Evolutionary conservation across 768 basidiomycete genomes (phyloP).

Genomic region (Roridomyces roridus): DNA sequence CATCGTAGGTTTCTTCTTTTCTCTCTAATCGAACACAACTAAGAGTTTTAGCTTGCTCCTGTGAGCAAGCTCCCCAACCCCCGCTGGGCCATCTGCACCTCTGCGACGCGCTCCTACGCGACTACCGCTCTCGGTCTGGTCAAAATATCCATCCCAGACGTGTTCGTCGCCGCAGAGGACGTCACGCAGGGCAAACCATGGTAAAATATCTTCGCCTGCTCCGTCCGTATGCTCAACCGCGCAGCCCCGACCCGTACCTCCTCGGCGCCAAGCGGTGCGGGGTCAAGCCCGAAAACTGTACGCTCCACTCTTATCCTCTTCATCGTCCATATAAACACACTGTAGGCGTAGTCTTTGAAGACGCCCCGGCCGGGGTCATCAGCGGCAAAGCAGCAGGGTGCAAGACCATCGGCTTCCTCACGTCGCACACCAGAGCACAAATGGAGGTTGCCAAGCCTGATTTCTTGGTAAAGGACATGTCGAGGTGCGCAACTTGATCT

Average conservation of each 20-base stretch:
- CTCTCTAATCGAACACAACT: too few relatives aligned
- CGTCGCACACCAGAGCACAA: conserved; percentile 75
- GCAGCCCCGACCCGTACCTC: conserved; percentile 88
- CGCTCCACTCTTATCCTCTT: too few relatives aligned
- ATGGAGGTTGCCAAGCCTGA: conserved; percentile 68
- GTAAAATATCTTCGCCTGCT: conserved; percentile 34
- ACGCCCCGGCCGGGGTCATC: conserved; percentile 85
- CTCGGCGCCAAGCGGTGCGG: conserved; percentile 78
- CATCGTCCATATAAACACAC: neutral
- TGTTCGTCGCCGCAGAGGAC: conserved; percentile 85
- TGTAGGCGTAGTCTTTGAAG: conserved; percentile 83
- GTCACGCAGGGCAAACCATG: conserved; percentile 83
- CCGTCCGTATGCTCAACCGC: conserved; percentile 2
- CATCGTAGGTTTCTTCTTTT: conserved; percentile 45
- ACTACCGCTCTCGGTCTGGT: conserved; percentile 69
- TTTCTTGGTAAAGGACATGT: conserved; percentile 76
- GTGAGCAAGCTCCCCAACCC: conserved; percentile 56
- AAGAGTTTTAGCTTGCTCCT: conserved; percentile 40
- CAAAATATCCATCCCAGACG: conserved; percentile 71
- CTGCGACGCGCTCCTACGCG: conserved; percentile 82
- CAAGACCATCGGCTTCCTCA: conserved; percentile 83
- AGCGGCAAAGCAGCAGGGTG: conserved; percentile 86
- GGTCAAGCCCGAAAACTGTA: conserved; percentile 67
- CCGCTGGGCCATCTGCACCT: conserved; percentile 88
- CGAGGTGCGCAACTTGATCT: conserved; percentile 50